Evolutionary conservation across 208 protist genomes (phyloP), one percentile per base, ranked within the genome.

Genomic region (Trypanosoma caninum): DNA sequence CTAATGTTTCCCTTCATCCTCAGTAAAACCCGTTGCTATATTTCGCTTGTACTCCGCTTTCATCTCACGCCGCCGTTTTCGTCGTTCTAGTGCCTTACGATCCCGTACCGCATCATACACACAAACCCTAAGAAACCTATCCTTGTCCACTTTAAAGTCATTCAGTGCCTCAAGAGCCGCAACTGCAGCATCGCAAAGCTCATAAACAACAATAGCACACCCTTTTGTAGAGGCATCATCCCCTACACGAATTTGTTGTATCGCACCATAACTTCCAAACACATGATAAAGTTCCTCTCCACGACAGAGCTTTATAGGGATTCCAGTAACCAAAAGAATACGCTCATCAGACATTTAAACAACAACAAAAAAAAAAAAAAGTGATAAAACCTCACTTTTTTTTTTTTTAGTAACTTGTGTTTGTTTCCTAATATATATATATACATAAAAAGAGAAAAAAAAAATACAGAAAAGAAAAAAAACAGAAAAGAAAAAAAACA

Each of bases 181-280:
- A 42, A 70, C 69, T 2, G 88, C 84, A 2, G 82, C 60, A n/a
- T 94, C 88, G 56, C 88, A 94, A 14, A 82, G 74, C 67, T 94
- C 84, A 52, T 94, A 94, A 1, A 94, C 82, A 28, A 94, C 78
- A 73, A 94, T 90, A 41, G 79, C 83, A 59, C 82, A 94, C 0
- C 84, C 82, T 40, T 84, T 89, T 3, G 88, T 91, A 18, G 84
- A 72, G 8, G 62, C 66, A 50, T 80, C 78, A 45, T 74, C 76
- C 0, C 84, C 84, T 11, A 89, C 65, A 6, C 88, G 78, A 20
- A 94, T 70, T 61, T 94, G 84, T 53, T 88, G 88, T 51, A 94
- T 80, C 3, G 76, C 84, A 20, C 88, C 88, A 56, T 89, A 94
- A 41, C 74, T 72, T 40, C 84, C 80, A 74, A 94, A 94, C 27